These are phyloP conservation scores for Acacia crassicarpa DNA, from an alignment of 306 rosid species.

Conservation along the genomic window DNA sequence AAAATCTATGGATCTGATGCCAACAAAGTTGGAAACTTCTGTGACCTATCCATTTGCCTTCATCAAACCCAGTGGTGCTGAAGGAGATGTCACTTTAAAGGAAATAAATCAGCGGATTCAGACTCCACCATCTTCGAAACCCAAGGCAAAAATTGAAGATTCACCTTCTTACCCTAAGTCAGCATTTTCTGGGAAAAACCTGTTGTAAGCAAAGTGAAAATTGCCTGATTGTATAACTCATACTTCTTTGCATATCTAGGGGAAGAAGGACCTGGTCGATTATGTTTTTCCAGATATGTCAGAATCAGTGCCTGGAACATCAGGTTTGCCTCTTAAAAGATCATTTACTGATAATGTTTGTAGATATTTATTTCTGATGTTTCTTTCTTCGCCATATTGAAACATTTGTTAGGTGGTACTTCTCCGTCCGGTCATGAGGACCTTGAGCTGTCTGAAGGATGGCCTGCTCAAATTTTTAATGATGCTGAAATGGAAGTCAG, in stretches of 20 bases:
- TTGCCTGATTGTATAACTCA: conserved; percentile 11
- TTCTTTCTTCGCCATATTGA: conserved; percentile 29
- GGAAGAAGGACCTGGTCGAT: conserved; percentile 51
- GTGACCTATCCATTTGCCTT: conserved; percentile 96
- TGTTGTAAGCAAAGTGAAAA: conserved; percentile 4
- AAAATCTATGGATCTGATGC: conserved; percentile 70
- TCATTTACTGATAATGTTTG: neutral
- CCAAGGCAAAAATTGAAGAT: conserved; percentile 55
- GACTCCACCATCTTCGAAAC: conserved; percentile 78
- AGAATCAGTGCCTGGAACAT: conserved; percentile 51
- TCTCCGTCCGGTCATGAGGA: conserved; percentile 58
- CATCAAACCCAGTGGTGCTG: conserved; percentile 89
- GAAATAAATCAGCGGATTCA: conserved; percentile 93
- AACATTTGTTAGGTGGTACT: conserved; percentile 46
- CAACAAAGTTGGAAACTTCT: conserved; percentile 73
- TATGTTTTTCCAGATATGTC: conserved; percentile 57
- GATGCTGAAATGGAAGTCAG: conserved; percentile 70
- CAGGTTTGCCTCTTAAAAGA: conserved; percentile 54
- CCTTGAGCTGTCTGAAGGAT: conserved; percentile 68
- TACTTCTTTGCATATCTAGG: conserved; percentile 47
- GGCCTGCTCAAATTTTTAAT: conserved; percentile 77
- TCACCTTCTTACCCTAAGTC: conserved; percentile 76
- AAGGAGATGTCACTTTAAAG: conserved; percentile 93
- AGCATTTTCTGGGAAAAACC: no score
- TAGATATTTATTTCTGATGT: no score